Conservation (phyloP, 257 asterid species). For the Plectranthus barbatus region DNA sequence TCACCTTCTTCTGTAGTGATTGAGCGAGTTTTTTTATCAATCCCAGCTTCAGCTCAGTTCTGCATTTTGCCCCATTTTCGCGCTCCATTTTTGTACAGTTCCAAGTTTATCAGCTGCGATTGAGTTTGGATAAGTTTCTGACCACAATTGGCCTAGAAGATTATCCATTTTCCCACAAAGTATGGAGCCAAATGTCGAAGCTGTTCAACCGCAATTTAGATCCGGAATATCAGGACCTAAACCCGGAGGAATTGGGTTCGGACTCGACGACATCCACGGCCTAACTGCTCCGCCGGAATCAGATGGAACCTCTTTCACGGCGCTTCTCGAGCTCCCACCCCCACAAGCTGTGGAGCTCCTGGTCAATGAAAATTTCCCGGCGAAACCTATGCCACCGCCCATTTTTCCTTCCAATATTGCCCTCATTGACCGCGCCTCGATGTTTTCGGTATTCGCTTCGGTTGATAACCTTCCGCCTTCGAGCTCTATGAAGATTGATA, state of each 20-base stretch:
- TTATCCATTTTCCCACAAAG: background rate
- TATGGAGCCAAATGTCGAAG: constrained; percentile 35
- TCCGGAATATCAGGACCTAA: constrained; percentile 38
- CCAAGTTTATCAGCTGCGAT: background rate
- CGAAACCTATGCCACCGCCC: constrained; percentile 41
- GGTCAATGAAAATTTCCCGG: constrained; percentile 39
- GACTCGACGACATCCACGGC: constrained; percentile 34
- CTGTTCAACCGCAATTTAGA: constrained; percentile 38
- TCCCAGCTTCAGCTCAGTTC: background rate
- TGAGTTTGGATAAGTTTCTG: background rate
- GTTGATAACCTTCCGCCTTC: constrained; percentile 24
- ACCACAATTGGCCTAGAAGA: background rate
- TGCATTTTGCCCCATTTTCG: background rate
- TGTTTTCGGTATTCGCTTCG: constrained; percentile 52
- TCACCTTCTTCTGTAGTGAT: background rate
- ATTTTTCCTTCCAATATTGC: constrained; percentile 52
- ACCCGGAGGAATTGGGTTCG: constrained; percentile 30
- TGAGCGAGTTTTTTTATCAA: background rate
- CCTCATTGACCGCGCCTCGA: constrained; percentile 62
- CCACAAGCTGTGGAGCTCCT: constrained; percentile 87
- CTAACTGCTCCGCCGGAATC: constrained; percentile 27
- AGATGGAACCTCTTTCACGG: constrained; percentile 72
- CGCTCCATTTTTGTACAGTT: background rate
- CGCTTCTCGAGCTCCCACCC: constrained; percentile 80
- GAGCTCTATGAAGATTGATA: constrained; percentile 16